Conservation (phyloP, 805 yeast species). For the Candida gorgasii region DNA sequence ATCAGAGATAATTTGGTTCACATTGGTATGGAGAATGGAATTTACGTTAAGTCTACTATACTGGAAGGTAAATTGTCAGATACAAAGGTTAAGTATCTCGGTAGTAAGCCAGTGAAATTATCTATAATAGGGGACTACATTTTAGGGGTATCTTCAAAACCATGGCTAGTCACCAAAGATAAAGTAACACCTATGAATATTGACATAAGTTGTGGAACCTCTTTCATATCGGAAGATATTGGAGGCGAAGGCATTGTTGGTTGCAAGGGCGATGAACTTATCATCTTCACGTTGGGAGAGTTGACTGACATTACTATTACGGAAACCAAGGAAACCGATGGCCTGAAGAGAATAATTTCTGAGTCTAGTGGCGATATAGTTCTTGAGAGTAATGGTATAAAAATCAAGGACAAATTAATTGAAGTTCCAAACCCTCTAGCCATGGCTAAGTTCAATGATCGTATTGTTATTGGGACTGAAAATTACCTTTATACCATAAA, state of each 20-base stretch:
- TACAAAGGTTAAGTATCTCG: conserved; percentile 70
- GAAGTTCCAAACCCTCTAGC: conserved; percentile 45
- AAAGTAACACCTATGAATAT: conserved; percentile 47
- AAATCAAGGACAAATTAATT: conserved; percentile 31
- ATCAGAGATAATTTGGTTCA: conserved; percentile 48
- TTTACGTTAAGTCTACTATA: conserved; percentile 59
- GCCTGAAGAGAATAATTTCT: not conserved
- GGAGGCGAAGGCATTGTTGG: conserved; percentile 66
- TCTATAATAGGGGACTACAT: conserved; percentile 38
- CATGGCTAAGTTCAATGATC: conserved; percentile 33
- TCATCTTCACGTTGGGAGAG: conserved; percentile 56
- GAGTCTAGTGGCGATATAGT: not conserved
- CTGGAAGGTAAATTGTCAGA: conserved; percentile 67
- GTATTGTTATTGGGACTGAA: conserved; percentile 50
- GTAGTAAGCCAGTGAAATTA: conserved; percentile 62
- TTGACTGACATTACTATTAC: conserved; percentile 40
- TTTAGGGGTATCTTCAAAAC: conserved; percentile 52
- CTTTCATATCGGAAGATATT: conserved; percentile 63
- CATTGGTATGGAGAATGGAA: conserved; percentile 83
- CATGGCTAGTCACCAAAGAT: conserved; percentile 52
- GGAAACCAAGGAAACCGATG: not conserved
- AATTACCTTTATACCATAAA: conserved; percentile 30
- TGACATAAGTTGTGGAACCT: conserved; percentile 45
- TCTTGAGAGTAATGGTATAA: conserved; percentile 3
- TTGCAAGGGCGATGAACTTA: conserved; percentile 49